Percentiles rank a stretch among this genome's conserved stretches.
phyloP scores from a whole-genome alignment of 768 basidiomycete species.

The Phylloporus sp. region DNA sequence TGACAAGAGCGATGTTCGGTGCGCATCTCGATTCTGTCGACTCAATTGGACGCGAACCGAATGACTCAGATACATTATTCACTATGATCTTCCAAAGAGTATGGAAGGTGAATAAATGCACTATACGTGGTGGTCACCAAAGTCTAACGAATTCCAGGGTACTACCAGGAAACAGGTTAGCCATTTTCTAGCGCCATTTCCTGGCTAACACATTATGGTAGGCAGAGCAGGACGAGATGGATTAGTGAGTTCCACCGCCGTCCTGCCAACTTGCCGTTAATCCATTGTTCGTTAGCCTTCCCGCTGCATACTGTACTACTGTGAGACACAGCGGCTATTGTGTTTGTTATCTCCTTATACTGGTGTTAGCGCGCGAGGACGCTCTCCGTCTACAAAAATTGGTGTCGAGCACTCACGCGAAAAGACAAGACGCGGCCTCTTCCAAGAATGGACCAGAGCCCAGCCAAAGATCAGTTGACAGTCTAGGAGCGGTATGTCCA shows the following conservation, averaged over 20 bases:
- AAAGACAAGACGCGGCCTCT: constrained; percentile 41
- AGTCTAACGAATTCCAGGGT: constrained; percentile 44
- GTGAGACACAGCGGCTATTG: constrained; percentile 35
- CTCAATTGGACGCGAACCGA: constrained; percentile 1
- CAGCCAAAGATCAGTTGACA: constrained; percentile 64
- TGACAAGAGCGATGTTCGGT: constrained; percentile 78
- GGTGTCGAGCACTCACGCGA: constrained; percentile 45
- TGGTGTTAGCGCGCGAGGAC: constrained; percentile 67
- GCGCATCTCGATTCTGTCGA: constrained; percentile 2
- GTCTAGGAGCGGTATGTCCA: constrained; percentile 53
- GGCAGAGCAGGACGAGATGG: constrained; percentile 82
- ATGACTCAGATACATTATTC: constrained; percentile 61
- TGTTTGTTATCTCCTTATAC: not conserved
- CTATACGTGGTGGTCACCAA: not conserved
- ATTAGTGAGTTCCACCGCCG: constrained; percentile 39
- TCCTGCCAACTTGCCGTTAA: not conserved
- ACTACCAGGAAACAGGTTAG: constrained; percentile 83
- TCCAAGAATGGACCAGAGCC: constrained; percentile 52
- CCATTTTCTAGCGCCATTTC: not conserved
- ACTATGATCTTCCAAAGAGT: constrained; percentile 79
- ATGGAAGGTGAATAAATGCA: constrained; percentile 57
- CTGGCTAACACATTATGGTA: constrained; percentile 24
- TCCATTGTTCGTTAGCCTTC: constrained; percentile 47
- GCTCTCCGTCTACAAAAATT: constrained; percentile 51
- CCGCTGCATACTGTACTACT: constrained; percentile 81